Evolutionary conservation across 306 rosid species (phyloP).

Genomic region (Lotus japonicus): DNA sequence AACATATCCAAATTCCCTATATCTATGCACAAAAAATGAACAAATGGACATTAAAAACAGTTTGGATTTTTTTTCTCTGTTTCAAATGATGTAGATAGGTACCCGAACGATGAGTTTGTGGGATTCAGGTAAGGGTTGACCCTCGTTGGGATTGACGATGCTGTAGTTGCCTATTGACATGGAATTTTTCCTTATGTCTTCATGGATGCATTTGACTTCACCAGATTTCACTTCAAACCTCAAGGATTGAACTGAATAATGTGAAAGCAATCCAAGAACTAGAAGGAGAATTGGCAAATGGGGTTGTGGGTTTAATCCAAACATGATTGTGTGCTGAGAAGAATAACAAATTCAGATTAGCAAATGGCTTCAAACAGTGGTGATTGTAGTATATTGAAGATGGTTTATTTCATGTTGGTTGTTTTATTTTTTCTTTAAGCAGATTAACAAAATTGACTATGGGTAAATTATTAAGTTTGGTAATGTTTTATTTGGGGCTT

Average conservation of each 20-base stretch:
- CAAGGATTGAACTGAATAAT: constrained; percentile 39
- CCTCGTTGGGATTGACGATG: constrained; percentile 60
- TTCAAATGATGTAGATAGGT: not conserved
- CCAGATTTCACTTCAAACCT: constrained; percentile 84
- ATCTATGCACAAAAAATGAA: too few species aligned
- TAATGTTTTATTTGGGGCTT: too few species aligned
- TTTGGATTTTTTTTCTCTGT: not conserved
- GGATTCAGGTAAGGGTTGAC: constrained; percentile 57
- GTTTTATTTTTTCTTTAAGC: too few species aligned
- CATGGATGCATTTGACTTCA: constrained; percentile 78
- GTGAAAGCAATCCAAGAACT: constrained; percentile 35
- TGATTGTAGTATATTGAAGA: too few species aligned
- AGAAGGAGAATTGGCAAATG: constrained; percentile 19
- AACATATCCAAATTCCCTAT: too few species aligned
- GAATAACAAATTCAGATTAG: too few species aligned
- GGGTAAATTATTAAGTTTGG: too few species aligned
- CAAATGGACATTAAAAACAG: too few species aligned
- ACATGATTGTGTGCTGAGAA: not conserved
- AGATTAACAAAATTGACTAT: too few species aligned
- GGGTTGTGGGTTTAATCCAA: constrained; percentile 12
- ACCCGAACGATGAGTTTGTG: constrained; percentile 86
- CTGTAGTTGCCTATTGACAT: constrained; percentile 80
- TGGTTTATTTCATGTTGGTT: not conserved
- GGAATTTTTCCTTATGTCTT: constrained; percentile 72
- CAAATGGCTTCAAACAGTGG: too few species aligned